Evolutionary conservation across 2,329 filamentous ascomycete genomes (phyloP), one percentile per base, ranked within the genome.

Genomic region (Aureobasidium mangrovei): DNA sequence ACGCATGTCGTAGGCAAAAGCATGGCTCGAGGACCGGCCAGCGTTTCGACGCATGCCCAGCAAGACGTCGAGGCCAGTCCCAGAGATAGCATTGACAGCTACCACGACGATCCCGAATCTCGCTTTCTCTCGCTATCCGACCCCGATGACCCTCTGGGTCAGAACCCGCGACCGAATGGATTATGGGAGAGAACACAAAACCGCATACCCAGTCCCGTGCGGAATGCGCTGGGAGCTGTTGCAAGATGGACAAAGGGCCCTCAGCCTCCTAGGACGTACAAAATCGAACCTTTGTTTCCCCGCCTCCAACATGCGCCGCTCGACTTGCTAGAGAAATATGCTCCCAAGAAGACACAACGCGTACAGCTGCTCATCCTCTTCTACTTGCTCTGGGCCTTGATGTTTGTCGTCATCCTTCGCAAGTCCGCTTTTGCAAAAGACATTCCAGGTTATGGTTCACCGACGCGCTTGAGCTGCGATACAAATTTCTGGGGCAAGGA

Each of bases 331-430:
- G 79, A 88, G 59, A 77, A 72, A 54, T 78, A 80, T 60, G 70
- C 87, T 2, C 83, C 84, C 0, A 77, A 77, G 56, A 70, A 69
- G 58, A 78, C 71, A 58, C 81, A 85, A 49, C 80, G 82, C 40
- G 64, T 79, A 12, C 72, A 72, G 60, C 71, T 86, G 6, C 72
- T 86, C 48, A 67, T 81, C 41, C 69, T 74, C 33, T 85, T 83
- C 59, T 79, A 86, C 45, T 74, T 78, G 28, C 67, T 79, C 47
- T 91, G 87, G 87, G 68, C 88, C n/a, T 65, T 87, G 47, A 76
- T 79, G 0, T 91, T 91, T 66, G 76, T 79, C 27, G 66, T 89
- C 40, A 79, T 91, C 28, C 77, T 87, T 68, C 79, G 83, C 61
- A 75, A 78, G 56, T 84, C 84, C 53, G 77, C 80, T 4, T 75